phyloP scores from a whole-genome alignment of 305 asterid species.

The Fraxinus floribunda region DNA sequence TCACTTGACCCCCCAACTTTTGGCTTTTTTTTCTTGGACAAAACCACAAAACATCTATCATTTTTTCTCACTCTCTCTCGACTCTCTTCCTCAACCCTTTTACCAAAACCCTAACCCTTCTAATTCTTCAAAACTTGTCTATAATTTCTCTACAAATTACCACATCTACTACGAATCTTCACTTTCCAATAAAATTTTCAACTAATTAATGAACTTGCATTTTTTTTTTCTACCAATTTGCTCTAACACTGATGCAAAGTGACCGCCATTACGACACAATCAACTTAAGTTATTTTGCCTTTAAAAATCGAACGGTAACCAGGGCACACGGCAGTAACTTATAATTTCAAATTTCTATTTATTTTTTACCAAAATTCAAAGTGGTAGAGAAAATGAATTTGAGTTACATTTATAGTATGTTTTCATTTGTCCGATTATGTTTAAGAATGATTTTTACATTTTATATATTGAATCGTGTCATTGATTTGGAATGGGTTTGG shows the following conservation, averaged over 20 bases:
- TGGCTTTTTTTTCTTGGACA: not conserved
- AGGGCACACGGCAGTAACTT: not conserved
- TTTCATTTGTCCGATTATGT: not conserved
- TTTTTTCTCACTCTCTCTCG: not conserved
- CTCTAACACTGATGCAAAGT: not conserved
- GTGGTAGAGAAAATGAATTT: no score
- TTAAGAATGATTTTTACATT: not conserved
- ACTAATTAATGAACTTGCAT: no score
- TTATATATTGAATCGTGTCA: not conserved
- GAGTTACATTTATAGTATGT: not conserved
- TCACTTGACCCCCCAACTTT: not conserved
- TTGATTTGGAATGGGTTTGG: not conserved
- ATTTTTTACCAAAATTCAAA: not conserved
- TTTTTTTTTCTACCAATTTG: not conserved
- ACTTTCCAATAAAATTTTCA: not conserved
- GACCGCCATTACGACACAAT: not conserved
- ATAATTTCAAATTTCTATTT: not conserved
- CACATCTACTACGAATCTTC: not conserved
- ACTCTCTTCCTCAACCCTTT: not conserved
- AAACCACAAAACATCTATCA: not conserved
- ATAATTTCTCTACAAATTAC: not conserved
- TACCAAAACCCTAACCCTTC: not conserved
- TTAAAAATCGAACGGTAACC: not conserved
- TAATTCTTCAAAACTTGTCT: not conserved
- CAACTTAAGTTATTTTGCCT: not conserved